Conservation (phyloP, 2,329 filamentous ascomycete species). For the Grosmannia huntii region DNA sequence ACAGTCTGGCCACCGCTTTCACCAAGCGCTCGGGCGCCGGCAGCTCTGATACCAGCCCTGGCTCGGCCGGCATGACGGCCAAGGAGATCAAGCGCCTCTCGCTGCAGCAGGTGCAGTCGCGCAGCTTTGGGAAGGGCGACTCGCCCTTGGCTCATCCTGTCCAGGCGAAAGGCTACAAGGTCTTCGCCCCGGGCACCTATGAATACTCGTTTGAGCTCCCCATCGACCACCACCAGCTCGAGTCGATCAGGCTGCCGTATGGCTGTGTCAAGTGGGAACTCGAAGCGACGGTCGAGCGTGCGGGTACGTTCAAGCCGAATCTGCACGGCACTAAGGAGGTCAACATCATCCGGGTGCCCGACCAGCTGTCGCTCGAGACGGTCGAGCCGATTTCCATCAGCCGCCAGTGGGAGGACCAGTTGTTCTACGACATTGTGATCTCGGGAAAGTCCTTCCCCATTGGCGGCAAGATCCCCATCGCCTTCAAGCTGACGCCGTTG, state of each 20-base stretch:
- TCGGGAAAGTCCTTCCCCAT: constrained; percentile 91
- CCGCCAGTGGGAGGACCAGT: constrained; percentile 85
- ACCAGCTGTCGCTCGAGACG: constrained; percentile 79
- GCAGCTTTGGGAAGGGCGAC: constrained; percentile 76
- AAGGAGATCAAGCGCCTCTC: constrained; percentile 57
- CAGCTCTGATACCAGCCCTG: constrained; percentile 18
- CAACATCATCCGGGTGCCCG: constrained; percentile 68
- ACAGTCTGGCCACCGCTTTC: constrained; percentile 15
- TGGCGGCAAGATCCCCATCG: constrained; percentile 77
- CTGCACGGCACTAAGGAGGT: constrained; percentile 73
- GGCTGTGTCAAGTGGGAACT: constrained; percentile 82
- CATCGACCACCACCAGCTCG: constrained; percentile 76
- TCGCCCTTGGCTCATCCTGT: constrained; percentile 46
- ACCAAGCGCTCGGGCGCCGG: background rate
- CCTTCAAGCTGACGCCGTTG: constrained; percentile 83
- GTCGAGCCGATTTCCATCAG: constrained; percentile 90
- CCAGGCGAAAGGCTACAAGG: constrained; percentile 63
- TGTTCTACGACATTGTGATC: constrained; percentile 93
- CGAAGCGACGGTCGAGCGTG: constrained; percentile 71
- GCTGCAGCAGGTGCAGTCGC: constrained; percentile 65
- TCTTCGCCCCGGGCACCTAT: constrained; percentile 63
- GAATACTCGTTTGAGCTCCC: constrained; percentile 72
- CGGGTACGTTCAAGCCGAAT: constrained; percentile 83
- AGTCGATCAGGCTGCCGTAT: constrained; percentile 78
- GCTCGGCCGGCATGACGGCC: constrained; percentile 19